These are phyloP conservation scores for Tolypocladium guangdongense DNA, from an alignment of 2,329 filamentous ascomycete species.

Conservation along the genomic window DNA sequence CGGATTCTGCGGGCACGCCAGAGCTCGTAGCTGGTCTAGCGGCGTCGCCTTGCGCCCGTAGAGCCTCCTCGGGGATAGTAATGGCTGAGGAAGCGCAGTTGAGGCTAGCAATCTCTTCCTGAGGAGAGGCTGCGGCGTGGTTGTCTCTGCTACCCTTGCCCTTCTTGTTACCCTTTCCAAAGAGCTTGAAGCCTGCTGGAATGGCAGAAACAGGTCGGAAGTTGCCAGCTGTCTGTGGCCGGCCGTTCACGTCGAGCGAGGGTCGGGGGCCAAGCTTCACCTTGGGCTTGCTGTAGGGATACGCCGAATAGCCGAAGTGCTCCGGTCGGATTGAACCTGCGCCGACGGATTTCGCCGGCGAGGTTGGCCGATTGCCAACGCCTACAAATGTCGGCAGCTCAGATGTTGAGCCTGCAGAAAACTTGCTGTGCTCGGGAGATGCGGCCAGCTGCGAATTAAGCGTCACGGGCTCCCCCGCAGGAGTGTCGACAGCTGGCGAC, in stretches of 20 bases:
- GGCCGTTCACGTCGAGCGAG: constrained; percentile 53
- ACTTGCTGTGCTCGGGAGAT: constrained; percentile 37
- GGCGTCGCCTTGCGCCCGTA: constrained; percentile 11
- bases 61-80: constrained; percentile 22
- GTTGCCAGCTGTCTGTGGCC: constrained; percentile 50
- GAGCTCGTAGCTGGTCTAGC: constrained; percentile 33
- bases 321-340: constrained; percentile 38
- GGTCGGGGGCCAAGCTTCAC: constrained; percentile 83
- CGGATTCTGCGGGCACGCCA: constrained; percentile 29
- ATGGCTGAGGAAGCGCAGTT: constrained; percentile 24
- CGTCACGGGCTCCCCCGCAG: constrained; percentile 27
- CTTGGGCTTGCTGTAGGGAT: constrained; percentile 57
- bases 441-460: constrained; percentile 41
- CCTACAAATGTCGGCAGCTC: constrained; percentile 44
- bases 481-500: constrained; percentile 15
- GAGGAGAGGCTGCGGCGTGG: constrained; percentile 13
- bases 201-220: constrained; percentile 67
- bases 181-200: constrained; percentile 67
- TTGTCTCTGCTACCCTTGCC: constrained; percentile 17
- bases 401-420: constrained; percentile 32
- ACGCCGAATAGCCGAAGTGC: constrained; percentile 36
- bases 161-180: constrained; percentile 46
- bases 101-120: constrained; percentile 25
- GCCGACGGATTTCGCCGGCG: constrained; percentile 33
- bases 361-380: constrained; percentile 30